Conservation (phyloP, 805 yeast genomes). For the Schizosaccharomyces lindneri region DNA sequence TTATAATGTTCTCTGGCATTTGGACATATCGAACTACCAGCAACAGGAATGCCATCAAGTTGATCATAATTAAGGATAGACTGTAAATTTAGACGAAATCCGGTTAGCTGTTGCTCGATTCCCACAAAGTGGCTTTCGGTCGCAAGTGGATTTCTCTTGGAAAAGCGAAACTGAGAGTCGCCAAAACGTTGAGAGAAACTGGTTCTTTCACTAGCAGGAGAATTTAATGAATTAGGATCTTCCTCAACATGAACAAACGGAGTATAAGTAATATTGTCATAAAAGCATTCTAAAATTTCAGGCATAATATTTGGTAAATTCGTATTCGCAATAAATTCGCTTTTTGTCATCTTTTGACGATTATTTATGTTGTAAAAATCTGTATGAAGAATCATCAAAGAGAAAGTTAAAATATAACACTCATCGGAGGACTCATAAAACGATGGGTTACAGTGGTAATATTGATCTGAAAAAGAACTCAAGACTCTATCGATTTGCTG, state of each 20-base stretch:
- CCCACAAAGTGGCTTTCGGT: background rate
- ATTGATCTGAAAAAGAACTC: conserved; percentile 29
- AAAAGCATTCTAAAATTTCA: conserved; percentile 25
- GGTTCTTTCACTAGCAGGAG: background rate
- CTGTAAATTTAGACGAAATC: background rate
- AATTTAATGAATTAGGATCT: background rate
- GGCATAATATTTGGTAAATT: conserved; percentile 15
- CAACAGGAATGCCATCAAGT: background rate
- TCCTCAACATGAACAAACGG: conserved; percentile 23
- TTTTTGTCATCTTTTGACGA: conserved; percentile 37
- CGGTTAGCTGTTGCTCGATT: background rate
- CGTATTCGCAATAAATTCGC: conserved; percentile 31
- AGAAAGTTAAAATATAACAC: conserved; percentile 36
- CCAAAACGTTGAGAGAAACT: background rate
- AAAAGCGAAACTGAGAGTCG: background rate
- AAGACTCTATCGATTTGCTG: conserved; percentile 54
- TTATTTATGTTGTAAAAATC: conserved; percentile 46
- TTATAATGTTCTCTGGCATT: conserved; percentile 11
- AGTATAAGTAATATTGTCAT: conserved; percentile 37
- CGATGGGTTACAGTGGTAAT: conserved; percentile 20
- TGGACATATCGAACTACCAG: conserved; percentile 4
- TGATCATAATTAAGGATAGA: background rate
- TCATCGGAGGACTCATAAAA: conserved; percentile 22
- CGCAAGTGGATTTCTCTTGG: background rate
- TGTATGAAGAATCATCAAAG: conserved; percentile 47